phyloP scores from a whole-genome alignment of 169 alveolate species.

The Plasmodium malariae region DNA sequence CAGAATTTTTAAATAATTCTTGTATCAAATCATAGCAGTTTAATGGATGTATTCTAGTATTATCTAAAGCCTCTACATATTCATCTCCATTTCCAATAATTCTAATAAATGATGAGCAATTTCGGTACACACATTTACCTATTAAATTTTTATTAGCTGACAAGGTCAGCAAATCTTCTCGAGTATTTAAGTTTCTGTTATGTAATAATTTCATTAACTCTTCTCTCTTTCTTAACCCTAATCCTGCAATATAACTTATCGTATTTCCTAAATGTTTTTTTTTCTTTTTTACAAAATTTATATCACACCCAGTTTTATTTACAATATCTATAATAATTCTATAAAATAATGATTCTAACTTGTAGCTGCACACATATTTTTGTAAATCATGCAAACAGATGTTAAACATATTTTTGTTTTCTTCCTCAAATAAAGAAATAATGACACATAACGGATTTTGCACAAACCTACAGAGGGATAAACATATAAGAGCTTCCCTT shows the following conservation, averaged over 20 bases:
- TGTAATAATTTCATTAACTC: constrained; percentile 59
- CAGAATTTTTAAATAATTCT: constrained; percentile 82
- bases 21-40: constrained; percentile 81
- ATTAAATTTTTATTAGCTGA: constrained; percentile 50
- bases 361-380: constrained; percentile 78
- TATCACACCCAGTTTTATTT: constrained; percentile 69
- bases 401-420: constrained; percentile 79
- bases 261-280: constrained; percentile 49
- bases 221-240: constrained; percentile 64
- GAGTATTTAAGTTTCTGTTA: constrained; percentile 38
- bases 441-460: constrained; percentile 82
- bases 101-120: constrained; percentile 84
- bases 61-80: constrained; percentile 79
- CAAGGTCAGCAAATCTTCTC: constrained; percentile 50
- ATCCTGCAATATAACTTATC: constrained; percentile 51
- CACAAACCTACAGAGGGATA: constrained; percentile 79
- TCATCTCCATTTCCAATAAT: constrained; percentile 49
- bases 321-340: constrained; percentile 60
- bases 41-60: constrained; percentile 86
- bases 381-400: constrained; percentile 86
- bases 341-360: constrained; percentile 25
- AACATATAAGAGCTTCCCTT: constrained; percentile 56
- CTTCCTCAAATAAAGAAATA: constrained; percentile 82
- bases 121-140: constrained; percentile 80
- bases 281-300: constrained; percentile 58